Percentiles rank a stretch among this genome's conserved stretches.
Evolutionary conservation across 2,329 filamentous ascomycete species (phyloP).

Genomic region (Blastomyces silverae): DNA sequence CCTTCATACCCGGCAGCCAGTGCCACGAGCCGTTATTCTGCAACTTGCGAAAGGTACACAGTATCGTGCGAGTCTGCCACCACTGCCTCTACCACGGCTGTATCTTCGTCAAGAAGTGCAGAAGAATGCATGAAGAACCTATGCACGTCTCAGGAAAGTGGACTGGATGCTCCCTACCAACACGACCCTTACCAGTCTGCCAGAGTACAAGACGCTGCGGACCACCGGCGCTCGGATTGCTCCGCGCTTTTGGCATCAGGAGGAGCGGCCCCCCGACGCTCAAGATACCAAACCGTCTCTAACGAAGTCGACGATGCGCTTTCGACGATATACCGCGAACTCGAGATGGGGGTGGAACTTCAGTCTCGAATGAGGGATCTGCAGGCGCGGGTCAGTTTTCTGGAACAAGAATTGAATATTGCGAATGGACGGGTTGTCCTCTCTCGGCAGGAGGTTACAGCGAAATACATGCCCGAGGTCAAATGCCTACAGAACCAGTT

Average conservation of each 20-base stretch:
- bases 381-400: slow-evolving; percentile 8
- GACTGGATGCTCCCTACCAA: background rate
- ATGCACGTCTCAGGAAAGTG: background rate
- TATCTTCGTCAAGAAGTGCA: background rate
- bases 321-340: slow-evolving; percentile 10
- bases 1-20: background rate
- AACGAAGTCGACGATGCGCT: slow-evolving; percentile 10
- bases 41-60: background rate
- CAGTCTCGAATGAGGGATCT: slow-evolving; percentile 2
- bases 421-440: slow-evolving; percentile 4
- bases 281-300: slow-evolving; percentile 10
- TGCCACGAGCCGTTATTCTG: background rate
- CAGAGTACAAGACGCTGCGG: background rate
- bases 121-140: background rate
- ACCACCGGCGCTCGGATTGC: background rate
- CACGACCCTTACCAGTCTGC: background rate
- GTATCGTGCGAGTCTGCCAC: background rate
- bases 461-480: slow-evolving; percentile 8
- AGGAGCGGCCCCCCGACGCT: background rate
- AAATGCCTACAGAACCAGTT: slow-evolving; percentile 6
- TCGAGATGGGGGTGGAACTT: slow-evolving; percentile 6
- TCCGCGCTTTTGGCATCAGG: background rate
- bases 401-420: slow-evolving; percentile 7
- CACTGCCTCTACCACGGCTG: background rate
- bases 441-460: slow-evolving; percentile 2